Base-by-base conservation (phyloP, 1,284 basidiomycete species). In the Salmacisia buchloeana region DNA sequence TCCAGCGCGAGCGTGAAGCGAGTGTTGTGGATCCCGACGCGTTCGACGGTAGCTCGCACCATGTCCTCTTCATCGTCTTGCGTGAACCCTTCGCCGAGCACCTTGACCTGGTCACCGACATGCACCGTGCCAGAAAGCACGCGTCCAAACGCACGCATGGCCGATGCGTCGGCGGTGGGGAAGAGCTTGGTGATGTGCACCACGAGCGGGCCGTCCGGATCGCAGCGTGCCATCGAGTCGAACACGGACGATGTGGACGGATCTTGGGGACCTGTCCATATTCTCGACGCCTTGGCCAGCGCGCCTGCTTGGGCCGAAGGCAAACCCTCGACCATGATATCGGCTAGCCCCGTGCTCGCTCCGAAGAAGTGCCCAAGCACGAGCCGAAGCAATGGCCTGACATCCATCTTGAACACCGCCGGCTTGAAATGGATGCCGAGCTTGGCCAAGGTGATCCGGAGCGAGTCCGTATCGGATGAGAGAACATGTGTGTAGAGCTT, bases 21-120 rank as follows among this genome's bases (percentile, higher is more conserved):
- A 23, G 94, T 87, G 83, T 97, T 90, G 79, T 86, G 86, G 66
- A 97, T 87, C 88, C 91, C 91, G 35, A 97, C 84, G 64, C 88
- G 88, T 71, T 96, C 92, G 5, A 97, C 86, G 2, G 83, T 85
- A n/a, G 87, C 88, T 68, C 88, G 86, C 76, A 89, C 86, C 92
- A 97, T 94, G 78, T 99, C 96, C 81, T 99, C 96, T 81, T 98
- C 94, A 76, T 98, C 96, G 75, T 97, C 94, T 13, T 90, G 89
- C 10, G 93, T 94, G 80, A 93, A 99, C 0, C 91, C 91, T 80
- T 97, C 94, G 63, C 96, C 96, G 10, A 98, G 85, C n/a, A 98
- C 94, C 82, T 94, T 96, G 72, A 99, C 85, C 33, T 88, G 83
- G 83, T 87, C 86, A 4, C 92, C 93, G 69, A 89, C 88, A 72